phyloP scores from a whole-genome alignment of 2,329 filamentous ascomycete species.

The Cladosporium sp. region DNA sequence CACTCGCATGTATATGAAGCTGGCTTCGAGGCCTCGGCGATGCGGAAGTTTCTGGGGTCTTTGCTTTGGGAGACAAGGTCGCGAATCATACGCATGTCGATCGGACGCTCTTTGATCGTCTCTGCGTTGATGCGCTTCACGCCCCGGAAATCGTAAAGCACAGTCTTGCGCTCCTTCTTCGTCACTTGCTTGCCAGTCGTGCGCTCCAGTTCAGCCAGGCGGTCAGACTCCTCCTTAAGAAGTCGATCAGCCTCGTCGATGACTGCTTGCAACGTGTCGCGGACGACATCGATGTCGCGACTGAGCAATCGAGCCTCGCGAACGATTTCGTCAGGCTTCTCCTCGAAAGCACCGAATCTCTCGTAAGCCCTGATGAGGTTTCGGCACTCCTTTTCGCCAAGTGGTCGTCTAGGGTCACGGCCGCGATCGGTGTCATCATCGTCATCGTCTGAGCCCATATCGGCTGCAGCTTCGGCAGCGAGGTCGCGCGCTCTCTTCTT shows the following conservation, averaged over 20 bases:
- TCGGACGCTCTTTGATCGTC: slow-evolving; percentile 87
- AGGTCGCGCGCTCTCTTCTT: slow-evolving; percentile 71
- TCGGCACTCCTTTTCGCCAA: slow-evolving; percentile 89
- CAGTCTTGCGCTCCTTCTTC: slow-evolving; percentile 97
- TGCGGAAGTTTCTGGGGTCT: slow-evolving; percentile 78
- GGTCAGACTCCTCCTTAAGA: slow-evolving; percentile 70
- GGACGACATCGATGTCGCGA: slow-evolving; percentile 79
- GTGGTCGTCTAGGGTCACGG: slow-evolving; percentile 79
- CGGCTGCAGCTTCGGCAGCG: slow-evolving; percentile 58
- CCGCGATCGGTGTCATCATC: slow-evolving; percentile 54
- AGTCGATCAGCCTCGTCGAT: slow-evolving; percentile 69
- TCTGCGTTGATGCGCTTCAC: slow-evolving; percentile 95
- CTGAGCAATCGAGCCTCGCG: slow-evolving; percentile 81
- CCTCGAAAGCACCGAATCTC: slow-evolving; percentile 85
- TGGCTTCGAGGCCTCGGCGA: slow-evolving; percentile 87
- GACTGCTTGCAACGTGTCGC: slow-evolving; percentile 73
- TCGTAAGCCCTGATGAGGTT: slow-evolving; percentile 89
- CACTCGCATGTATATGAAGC: slow-evolving; percentile 90
- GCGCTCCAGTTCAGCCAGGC: slow-evolving; percentile 64
- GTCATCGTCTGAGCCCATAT: slow-evolving; percentile 57
- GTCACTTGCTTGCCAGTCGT: slow-evolving; percentile 77
- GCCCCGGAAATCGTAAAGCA: slow-evolving; percentile 90
- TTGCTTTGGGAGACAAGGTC: slow-evolving; percentile 64
- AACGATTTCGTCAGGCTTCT: slow-evolving; percentile 83
- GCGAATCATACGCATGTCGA: slow-evolving; percentile 81